phyloP scores from a whole-genome alignment of 2,329 filamentous ascomycete species.

The Coleophoma eucalyptorum region DNA sequence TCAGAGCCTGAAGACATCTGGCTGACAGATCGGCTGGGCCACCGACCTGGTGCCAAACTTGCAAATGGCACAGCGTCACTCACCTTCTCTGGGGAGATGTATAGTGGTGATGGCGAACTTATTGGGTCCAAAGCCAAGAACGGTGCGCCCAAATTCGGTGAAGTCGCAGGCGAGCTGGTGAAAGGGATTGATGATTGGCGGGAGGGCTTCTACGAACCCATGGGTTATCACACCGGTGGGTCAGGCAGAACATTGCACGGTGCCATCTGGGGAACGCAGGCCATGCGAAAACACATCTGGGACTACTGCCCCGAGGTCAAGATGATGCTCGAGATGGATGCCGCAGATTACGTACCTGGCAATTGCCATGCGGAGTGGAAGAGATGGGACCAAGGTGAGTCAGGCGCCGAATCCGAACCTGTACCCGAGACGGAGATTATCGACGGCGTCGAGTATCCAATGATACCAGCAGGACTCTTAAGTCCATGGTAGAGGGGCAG shows the following conservation, averaged over 20 bases:
- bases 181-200: constrained; percentile 46
- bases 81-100: constrained; percentile 47
- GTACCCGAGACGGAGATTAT: constrained; percentile 19
- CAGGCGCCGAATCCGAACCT: constrained; percentile 8
- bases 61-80: constrained; percentile 47
- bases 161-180: constrained; percentile 22
- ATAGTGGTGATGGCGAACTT: constrained; percentile 30
- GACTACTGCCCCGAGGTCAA: constrained; percentile 56
- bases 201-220: constrained; percentile 49
- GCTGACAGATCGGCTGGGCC: constrained; percentile 48
- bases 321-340: constrained; percentile 53
- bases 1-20: constrained; percentile 53
- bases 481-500: constrained; percentile 22
- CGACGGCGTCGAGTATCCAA: constrained; percentile 26
- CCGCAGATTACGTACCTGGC: constrained; percentile 45
- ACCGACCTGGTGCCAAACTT: constrained; percentile 41
- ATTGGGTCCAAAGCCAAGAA: constrained; percentile 12
- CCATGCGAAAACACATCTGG: constrained; percentile 46
- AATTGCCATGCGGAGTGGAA: constrained; percentile 43
- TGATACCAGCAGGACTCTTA: constrained; percentile 20
- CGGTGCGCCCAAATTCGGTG: constrained; percentile 12
- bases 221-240: constrained; percentile 55
- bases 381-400: constrained; percentile 23
- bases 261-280: constrained; percentile 44
- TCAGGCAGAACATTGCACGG: constrained; percentile 40